Evolutionary conservation across 345 rosid species (phyloP), one percentile per base, ranked within the genome.

Genomic region (Viola odorata): DNA sequence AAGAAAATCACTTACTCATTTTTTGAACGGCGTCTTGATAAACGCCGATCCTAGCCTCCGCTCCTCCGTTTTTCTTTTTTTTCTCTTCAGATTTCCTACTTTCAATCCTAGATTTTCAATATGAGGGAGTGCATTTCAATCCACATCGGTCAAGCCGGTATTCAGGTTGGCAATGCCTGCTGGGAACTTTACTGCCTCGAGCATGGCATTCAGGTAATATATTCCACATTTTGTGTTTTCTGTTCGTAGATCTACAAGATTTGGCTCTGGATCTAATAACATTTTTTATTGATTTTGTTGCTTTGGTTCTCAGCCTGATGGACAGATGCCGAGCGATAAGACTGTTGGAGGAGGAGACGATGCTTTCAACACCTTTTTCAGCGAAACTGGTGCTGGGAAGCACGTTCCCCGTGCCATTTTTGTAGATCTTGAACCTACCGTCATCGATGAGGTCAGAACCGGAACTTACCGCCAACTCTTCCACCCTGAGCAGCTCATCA

Each of bases 21-120:
- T 10, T 6, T 4, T 8, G 13, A 12, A 56, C 45, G 85, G 85
- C 82, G 85, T 81, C 85, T 81, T 81, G 47, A 78, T 81, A 81
- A 78, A 81, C 81, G 79, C 81, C 79, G 51, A 5, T 37, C 40
- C 7, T 45, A 7, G 37, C 8, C 14, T 37, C 9, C 7, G 1
- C n/a, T 11, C 10, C 5, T 10, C 4, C 0, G 13, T 7, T 45
- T 41, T 2, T 6, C 12, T 9, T 44, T 41, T 12, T 17, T 40
- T 1, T 4, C 10, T 4, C n/a, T 41, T 45, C 12, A 7, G 5
- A 12, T 52, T 8, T 37, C 7, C 38, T 0, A 3, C 32, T n/a
- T 12, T 12, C 40, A 12, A n/a, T 4, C 37, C 9, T 3, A 5
- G 11, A 17, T 17, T 12, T 4, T 2, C 14, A 60, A 56, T 48